phyloP scores from a whole-genome alignment of 257 asterid genomes.

The Solanum sejunctum region DNA sequence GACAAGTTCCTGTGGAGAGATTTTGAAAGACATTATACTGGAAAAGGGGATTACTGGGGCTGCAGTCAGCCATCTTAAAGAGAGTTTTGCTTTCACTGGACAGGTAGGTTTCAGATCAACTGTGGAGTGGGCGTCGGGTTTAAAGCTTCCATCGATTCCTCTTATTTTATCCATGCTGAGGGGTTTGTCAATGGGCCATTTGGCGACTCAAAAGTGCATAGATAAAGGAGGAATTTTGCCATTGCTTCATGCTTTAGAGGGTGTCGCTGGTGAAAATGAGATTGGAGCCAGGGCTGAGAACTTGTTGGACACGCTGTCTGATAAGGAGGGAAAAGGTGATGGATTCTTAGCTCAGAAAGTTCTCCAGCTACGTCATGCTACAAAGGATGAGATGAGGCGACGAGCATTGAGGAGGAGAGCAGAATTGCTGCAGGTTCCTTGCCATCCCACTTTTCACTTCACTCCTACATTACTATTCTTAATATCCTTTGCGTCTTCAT shows the following conservation, averaged over 20 bases:
- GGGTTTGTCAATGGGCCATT: constrained; percentile 92
- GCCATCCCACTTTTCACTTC: not conserved
- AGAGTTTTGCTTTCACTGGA: constrained; percentile 56
- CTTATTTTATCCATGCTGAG: constrained; percentile 88
- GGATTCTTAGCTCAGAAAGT: constrained; percentile 80
- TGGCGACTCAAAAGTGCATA: constrained; percentile 76
- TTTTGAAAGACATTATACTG: constrained; percentile 90
- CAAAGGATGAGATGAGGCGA: constrained; percentile 94
- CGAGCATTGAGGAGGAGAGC: constrained; percentile 79
- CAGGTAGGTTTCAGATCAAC: constrained; percentile 69
- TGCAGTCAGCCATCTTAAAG: constrained; percentile 76
- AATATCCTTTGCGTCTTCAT: not conserved
- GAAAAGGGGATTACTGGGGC: constrained; percentile 81
- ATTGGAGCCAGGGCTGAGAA: constrained; percentile 97
- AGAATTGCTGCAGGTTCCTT: constrained; percentile 69
- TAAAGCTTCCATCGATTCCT: constrained; percentile 83
- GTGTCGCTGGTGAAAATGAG: constrained; percentile 93
- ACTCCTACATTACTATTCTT: not conserved
- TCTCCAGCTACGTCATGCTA: constrained; percentile 72
- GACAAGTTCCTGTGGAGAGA: constrained; percentile 96
- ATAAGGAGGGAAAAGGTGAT: constrained; percentile 69
- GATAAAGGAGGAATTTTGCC: constrained; percentile 80
- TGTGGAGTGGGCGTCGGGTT: constrained; percentile 59
- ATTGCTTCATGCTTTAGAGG: constrained; percentile 91
- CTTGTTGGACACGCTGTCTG: constrained; percentile 90